Conservation (phyloP, 768 basidiomycete genomes). For the Phanerodontia chrysosporium region DNA sequence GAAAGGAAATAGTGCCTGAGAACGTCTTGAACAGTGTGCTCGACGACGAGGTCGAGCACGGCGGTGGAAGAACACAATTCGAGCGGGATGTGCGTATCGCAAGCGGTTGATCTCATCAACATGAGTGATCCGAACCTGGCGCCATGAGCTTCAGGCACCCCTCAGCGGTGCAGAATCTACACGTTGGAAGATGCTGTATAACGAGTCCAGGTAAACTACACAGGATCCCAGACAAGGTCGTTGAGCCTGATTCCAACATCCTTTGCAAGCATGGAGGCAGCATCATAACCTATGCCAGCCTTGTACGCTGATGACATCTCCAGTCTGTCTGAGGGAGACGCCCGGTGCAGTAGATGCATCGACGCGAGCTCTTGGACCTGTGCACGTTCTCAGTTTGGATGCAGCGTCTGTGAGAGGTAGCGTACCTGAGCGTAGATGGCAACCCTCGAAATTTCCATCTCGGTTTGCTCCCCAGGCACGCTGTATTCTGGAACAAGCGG, state of each 20-base stretch:
- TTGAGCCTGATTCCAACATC: slow-evolving; percentile 56
- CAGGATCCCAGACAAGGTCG: slow-evolving; percentile 64
- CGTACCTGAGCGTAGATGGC: slow-evolving; percentile 54
- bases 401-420: background rate
- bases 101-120: background rate
- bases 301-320: slow-evolving; percentile 74
- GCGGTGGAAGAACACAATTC: background rate
- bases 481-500: slow-evolving; percentile 42
- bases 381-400: background rate
- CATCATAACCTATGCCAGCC: slow-evolving; percentile 62
- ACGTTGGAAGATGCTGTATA: no score
- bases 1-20: background rate
- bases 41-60: slow-evolving; percentile 10
- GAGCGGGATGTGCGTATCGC: no score
- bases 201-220: no score
- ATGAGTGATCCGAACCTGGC: no score
- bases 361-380: slow-evolving; percentile 67
- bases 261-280: slow-evolving; percentile 50
- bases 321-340: slow-evolving; percentile 53
- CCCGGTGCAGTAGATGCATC: slow-evolving; percentile 64
- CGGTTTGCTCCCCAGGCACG: slow-evolving; percentile 67
- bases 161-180: no score
- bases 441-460: slow-evolving; percentile 65
- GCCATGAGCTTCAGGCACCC: no score
- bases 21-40: slow-evolving; percentile 15